Conservation (phyloP, 1,139 yeast genomes). For the Komagataea norvegica region DNA sequence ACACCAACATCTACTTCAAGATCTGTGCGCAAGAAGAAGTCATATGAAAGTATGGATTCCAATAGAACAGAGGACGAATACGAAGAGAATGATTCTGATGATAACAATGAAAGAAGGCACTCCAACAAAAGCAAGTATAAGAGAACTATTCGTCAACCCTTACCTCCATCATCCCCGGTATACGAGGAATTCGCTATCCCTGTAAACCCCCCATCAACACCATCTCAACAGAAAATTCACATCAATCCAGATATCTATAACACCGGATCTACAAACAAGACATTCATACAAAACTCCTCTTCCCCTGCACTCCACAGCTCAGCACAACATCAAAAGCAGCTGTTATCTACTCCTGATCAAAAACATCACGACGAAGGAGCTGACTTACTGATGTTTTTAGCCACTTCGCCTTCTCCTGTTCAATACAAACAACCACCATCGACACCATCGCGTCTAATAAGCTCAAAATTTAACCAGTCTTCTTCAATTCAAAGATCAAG, state of each 20-base stretch:
- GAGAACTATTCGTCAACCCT: slow-evolving; percentile 9
- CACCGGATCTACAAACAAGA: slow-evolving; percentile 27
- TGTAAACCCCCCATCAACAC: slow-evolving; percentile 23
- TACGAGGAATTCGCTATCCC: slow-evolving; percentile 18
- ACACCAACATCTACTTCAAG: not conserved
- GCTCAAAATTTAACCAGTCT: slow-evolving; percentile 8
- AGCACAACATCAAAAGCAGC: slow-evolving; percentile 8
- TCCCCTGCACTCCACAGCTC: slow-evolving; percentile 17
- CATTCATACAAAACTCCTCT: slow-evolving; percentile 20
- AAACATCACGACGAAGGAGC: slow-evolving; percentile 70
- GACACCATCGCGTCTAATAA: slow-evolving; percentile 18
- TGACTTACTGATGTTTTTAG: slow-evolving; percentile 72
- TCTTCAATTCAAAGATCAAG: slow-evolving; percentile 11
- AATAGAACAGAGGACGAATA: slow-evolving; percentile 20
- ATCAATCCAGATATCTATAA: slow-evolving; percentile 22
- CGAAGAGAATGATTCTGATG: slow-evolving; percentile 6
- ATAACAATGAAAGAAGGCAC: slow-evolving; percentile 7
- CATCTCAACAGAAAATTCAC: slow-evolving; percentile 24
- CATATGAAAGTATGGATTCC: slow-evolving; percentile 21
- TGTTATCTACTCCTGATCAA: slow-evolving; percentile 12
- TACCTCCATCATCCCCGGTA: slow-evolving; percentile 26
- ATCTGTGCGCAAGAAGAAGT: slow-evolving; percentile 15
- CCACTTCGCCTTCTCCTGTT: slow-evolving; percentile 76
- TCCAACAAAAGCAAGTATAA: slow-evolving; percentile 3
- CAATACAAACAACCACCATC: slow-evolving; percentile 25